Conservation (phyloP, 2,329 filamentous ascomycete genomes). For the Didymosphaeria variabile region DNA sequence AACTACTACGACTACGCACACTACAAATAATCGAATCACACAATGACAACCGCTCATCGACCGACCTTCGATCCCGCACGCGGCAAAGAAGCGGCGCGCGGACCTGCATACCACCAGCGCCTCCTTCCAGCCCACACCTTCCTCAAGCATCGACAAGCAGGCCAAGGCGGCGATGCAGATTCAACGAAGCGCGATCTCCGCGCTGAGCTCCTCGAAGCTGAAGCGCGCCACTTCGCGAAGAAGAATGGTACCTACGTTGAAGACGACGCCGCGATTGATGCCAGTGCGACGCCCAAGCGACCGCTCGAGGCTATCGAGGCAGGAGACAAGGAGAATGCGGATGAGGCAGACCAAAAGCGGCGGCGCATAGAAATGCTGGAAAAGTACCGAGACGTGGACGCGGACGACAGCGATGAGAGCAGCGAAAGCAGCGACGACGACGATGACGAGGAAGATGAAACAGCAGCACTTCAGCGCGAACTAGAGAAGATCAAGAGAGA, state of each 20-base stretch:
- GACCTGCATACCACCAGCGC: conserved; percentile 94
- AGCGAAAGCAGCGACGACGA: conserved; percentile 67
- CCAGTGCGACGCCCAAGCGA: conserved; percentile 67
- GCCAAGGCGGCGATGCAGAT: conserved; percentile 86
- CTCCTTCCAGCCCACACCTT: conserved; percentile 92
- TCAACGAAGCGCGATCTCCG: conserved; percentile 77
- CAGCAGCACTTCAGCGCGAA: conserved; percentile 89
- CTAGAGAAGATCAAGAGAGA: conserved; percentile 93
- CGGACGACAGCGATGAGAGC: conserved; percentile 69
- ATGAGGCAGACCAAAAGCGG: conserved; percentile 81
- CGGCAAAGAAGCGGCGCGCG: conserved; percentile 93
- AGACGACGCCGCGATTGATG: conserved; percentile 54
- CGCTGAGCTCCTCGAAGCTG: conserved; percentile 87
- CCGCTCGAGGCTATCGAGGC: conserved; percentile 64
- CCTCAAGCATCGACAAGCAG: conserved; percentile 83
- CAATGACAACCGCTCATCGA: conserved; percentile 70
- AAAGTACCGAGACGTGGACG: conserved; percentile 87
- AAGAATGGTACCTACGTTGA: conserved; percentile 70
- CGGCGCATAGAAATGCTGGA: conserved; percentile 77
- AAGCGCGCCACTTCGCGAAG: conserved; percentile 88
- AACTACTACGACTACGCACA: not conserved
- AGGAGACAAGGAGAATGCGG: conserved; percentile 61
- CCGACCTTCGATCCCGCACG: conserved; percentile 96
- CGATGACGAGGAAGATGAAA: conserved; percentile 74
- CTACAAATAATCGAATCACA: conserved; percentile 19